Evolutionary conservation across 2,329 filamentous ascomycete species (phyloP), one percentile per base, ranked within the genome.

Genomic region (Ascochyta clinopodiicola): DNA sequence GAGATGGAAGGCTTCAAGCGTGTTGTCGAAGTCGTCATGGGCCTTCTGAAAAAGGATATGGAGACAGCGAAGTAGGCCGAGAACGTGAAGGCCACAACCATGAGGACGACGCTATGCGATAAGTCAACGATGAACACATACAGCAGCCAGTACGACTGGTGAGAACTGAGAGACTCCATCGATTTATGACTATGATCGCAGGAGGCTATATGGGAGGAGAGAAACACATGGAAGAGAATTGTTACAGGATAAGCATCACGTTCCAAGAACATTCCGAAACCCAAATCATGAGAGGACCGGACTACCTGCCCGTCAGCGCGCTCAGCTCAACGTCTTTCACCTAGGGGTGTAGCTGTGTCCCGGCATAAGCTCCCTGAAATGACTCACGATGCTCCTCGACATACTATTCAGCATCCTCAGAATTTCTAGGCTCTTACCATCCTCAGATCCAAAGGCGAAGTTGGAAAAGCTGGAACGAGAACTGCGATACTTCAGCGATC

Each of bases 1-100:
- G 94, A 98, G 78, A 93, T 97, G 87, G 92, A 94, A 70, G 91
- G 89, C 0, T 88, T 97, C 66, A 86, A 85, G 68, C 84, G 83
- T 61, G 86, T 96, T 36, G 86, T 93, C 29, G 84, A 89, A 55
- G 85, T 90, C 42, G 84, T 93, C 13, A 78, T 87, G 43, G 25
- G 24, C 25, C 6, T 47, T 19, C 12, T 56, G 24, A 51, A 51
- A 25, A 56, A 50, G 27, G 42, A 42, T 4, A 38, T 25, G 22
- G 47, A 45, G 31, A 9, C 32, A 22, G 31, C 10, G 5, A 50
- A 36, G 9, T 50, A 27, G 42, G 6, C 34, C 24, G 24, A 22
- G 4, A 34, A 8, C n/a, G 8, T 19, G 2, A 35, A 8, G n/a
- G 15, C 3, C 15, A 17, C 9, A 8, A 12, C 3, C 10, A 19